Base-by-base conservation (phyloP, 2,329 filamentous ascomycete genomes). In the Rutstroemia sp. region DNA sequence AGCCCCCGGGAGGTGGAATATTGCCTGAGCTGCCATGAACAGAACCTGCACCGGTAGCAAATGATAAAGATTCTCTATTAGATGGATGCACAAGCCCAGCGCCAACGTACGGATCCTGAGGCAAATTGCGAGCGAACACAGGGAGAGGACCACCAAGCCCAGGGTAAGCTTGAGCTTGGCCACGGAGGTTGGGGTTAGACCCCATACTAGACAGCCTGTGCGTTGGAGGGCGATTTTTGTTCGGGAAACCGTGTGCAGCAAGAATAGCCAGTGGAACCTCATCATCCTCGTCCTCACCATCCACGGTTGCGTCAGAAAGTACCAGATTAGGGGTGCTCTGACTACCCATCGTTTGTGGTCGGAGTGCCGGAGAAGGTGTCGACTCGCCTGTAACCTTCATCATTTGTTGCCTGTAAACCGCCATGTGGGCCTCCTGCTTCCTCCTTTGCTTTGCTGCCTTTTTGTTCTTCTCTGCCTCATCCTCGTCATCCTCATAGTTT, bases 391-490 rank as follows among this genome's bases (percentile, higher is more conserved):
- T 95, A 30, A 94, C 87, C 73, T 95, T 95, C 88, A 92, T 95
- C 91, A 95, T 96, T 72, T 94, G 88, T 70, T 96, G 91, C 57
- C 91, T 83, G 70, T 95, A 95, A 1, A 95, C 86, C 1, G 89
- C 81, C 76, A 96, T 86, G 69, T 94, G 89, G 12, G 91, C 91
- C 71, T 95, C 89, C 69, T 96, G 91, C 75, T 92, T 94, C 65
- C 84, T 82, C 61, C 91, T 79, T 69, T 94, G 89, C 69, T 85
- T 88, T 17, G 86, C 83, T 48, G 87, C 78, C 67, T 88, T 80
- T 67, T 79, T 86, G 27, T 83, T 82, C 67, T 88, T 89, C 66
- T 95, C 89, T 0, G 79, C 70, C 61, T 95, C 90, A 64, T 95
- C 89, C 44, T 92, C 87, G 47, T 89, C 86, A 47, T 89, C 85